Conservation (phyloP, 345 rosid genomes). For the Balakata baccata region DNA sequence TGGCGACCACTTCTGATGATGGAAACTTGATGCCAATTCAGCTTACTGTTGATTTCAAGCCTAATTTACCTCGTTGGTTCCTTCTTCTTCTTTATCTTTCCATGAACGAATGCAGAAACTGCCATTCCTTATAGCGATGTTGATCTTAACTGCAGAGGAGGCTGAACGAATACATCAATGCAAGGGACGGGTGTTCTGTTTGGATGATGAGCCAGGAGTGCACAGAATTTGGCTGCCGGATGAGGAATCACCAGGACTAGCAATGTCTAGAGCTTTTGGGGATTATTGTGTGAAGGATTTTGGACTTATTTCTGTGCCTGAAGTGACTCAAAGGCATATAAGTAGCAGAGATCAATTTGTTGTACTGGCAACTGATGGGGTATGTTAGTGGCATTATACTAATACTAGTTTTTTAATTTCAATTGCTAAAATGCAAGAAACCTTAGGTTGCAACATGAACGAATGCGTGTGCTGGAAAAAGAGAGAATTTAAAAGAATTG, state of each 20-base stretch:
- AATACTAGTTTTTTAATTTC: background rate
- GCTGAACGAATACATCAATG: constrained; percentile 65
- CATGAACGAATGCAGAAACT: background rate
- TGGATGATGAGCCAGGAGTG: constrained; percentile 82
- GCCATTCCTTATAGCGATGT: background rate
- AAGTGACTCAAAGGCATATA: constrained; percentile 75
- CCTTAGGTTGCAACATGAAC: too few species aligned
- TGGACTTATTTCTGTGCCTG: constrained; percentile 85
- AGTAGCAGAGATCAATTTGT: constrained; percentile 69
- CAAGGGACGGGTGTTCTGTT: constrained; percentile 72
- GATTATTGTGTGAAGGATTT: constrained; percentile 80
- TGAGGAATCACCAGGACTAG: constrained; percentile 74
- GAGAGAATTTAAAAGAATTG: background rate
- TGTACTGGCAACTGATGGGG: constrained; percentile 89
- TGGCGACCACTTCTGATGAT: constrained; percentile 72
- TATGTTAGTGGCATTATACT: constrained; percentile 24
- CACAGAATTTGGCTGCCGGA: constrained; percentile 90
- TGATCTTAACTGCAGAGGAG: constrained; percentile 55
- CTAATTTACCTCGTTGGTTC: constrained; percentile 75
- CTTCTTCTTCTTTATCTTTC: background rate
- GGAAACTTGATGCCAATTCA: constrained; percentile 69
- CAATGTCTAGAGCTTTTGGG: constrained; percentile 97
- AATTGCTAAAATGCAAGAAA: background rate
- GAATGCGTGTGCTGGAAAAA: background rate
- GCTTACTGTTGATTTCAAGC: constrained; percentile 86